Base-by-base conservation (phyloP, 257 asterid genomes). In the Plantago major region DNA sequence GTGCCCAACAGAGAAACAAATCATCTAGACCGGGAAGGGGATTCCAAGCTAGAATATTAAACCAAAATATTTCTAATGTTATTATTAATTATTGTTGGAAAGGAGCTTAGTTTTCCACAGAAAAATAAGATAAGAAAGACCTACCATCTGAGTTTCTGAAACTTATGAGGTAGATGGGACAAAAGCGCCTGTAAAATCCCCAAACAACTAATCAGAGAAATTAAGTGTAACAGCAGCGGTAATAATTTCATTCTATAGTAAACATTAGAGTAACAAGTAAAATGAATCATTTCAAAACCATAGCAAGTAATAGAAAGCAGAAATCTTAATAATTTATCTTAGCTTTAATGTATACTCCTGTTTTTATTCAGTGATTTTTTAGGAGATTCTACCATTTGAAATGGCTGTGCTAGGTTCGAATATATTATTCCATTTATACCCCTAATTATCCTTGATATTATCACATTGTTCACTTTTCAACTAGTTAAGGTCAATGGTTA, bases 111-210 rank as follows among this genome's bases (percentile, higher is more conserved):
- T 13, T 47, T 42, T 62, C 69, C 49, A 22, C 45, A 63, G 12
- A 75, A 33, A 42, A 50, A 46, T 9, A 69, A 67, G 57, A 30
- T 46, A 74, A 65, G 58, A 55, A 33, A 56, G 42, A 65, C 63
- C 55, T 86, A 92, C 99, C 96, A 72, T 86, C 97, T 84, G 38
- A 92, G 88, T 70, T 79, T 80, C 84, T 86, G 90, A 73, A 69
- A 92, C 74, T 92, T 92, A 69, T 42, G 74, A 18, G 95, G 95
- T 68, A 83, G 86, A 72, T 84, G 95, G 11, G 86, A 78, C 70
- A 92, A 60, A 58, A 89, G 73, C 9, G 73, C 96, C 99, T 92
- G 97, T 81, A 75, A 60, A 79, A 72, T 38, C 57, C 64, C 74
- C 69, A 72, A 38, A 66, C 64, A 50, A 72, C 11, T 40, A 54